These are phyloP conservation scores for Phytophthora kernoviae DNA, from an alignment of 352 stramenopile species.

Conservation along the genomic window DNA sequence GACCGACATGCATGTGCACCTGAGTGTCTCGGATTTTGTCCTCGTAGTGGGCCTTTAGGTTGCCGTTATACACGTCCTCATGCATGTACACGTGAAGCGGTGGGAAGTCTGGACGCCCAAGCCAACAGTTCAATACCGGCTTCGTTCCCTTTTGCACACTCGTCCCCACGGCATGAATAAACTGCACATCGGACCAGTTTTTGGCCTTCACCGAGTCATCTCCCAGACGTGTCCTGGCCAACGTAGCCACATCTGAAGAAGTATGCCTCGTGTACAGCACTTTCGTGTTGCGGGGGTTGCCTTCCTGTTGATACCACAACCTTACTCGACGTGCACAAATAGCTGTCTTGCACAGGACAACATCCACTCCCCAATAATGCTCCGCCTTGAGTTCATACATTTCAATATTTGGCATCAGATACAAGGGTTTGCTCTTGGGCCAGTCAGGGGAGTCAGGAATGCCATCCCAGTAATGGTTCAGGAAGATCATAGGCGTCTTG, in stretches of 20 bases:
- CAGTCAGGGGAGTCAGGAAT: slow-evolving; percentile 35
- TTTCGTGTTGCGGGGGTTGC: slow-evolving; percentile 50
- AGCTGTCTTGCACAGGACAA: slow-evolving; percentile 63
- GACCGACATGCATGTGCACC: slow-evolving; percentile 45
- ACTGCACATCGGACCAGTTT: slow-evolving; percentile 50
- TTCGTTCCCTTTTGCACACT: slow-evolving; percentile 64
- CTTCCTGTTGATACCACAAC: slow-evolving; percentile 59
- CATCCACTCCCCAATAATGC: slow-evolving; percentile 57
- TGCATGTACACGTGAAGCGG: slow-evolving; percentile 59
- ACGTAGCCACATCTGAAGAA: slow-evolving; percentile 49
- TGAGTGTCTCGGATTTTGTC: slow-evolving; percentile 27
- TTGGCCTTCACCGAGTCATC: slow-evolving; percentile 35
- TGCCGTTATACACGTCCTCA: slow-evolving; percentile 36
- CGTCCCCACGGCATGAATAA: slow-evolving; percentile 56
- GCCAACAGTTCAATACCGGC: slow-evolving; percentile 64
- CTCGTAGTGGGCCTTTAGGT: slow-evolving; percentile 37
- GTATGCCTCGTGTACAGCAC: slow-evolving; percentile 68
- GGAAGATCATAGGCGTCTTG: slow-evolving; percentile 45
- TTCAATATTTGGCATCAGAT: slow-evolving; percentile 48
- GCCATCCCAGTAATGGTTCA: slow-evolving; percentile 60
- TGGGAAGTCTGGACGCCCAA: slow-evolving; percentile 50
- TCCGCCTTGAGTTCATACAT: slow-evolving; percentile 65
- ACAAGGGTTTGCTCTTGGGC: slow-evolving; percentile 39
- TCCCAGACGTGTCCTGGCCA: slow-evolving; percentile 38
- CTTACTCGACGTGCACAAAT: slow-evolving; percentile 49